Evolutionary conservation across 2,329 filamentous ascomycete species (phyloP), one percentile per base, ranked within the genome.

Genomic region (Penicillium griseofulvum): DNA sequence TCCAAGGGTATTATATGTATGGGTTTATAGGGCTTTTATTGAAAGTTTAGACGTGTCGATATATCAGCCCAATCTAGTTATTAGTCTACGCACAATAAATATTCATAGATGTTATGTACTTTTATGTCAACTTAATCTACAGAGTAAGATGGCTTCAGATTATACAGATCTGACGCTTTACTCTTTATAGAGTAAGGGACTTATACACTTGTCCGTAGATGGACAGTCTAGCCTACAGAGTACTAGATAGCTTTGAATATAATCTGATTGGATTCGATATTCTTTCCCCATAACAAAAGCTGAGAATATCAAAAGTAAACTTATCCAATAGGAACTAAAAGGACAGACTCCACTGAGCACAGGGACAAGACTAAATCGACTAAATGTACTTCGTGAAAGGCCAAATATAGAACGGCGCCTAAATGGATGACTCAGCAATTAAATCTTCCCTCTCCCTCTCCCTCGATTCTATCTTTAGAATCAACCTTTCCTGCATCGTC

Each of bases 401-500:
- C 39, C 47, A 52, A 39, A 39, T 41, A 28, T 53, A 53, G 50
- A 51, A 19, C 37, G 45, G 22, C 56, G 54, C 58, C 52, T 60
- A 44, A 60, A 49, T 9, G 17, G 54, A 10, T 57, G 52, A 61
- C 19, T 41, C 51, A 59, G 47, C 49, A 9, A 34, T 10, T 28
- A 49, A 45, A 24, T 42, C 42, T 54, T 52, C 51, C 49, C 48
- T 31, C 34, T 42, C 46, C 48, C 39, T 53, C 44, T 50, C 56
- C 52, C 46, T 54, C 55, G 60, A 62, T 64, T 62, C 63, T 65
- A 65, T 64, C 61, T 65, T 65, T 65, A 65, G 63, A 63, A 65
- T 60, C 62, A 64, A 63, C 61, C 61, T 63, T 63, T 62, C 59
- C 63, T 65, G 62, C 63, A 65, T 62, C 63, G 55, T 60, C 62